These are phyloP conservation scores for Entamoeba invadens DNA, from an alignment of 208 protist genomes.

Conservation along the genomic window DNA sequence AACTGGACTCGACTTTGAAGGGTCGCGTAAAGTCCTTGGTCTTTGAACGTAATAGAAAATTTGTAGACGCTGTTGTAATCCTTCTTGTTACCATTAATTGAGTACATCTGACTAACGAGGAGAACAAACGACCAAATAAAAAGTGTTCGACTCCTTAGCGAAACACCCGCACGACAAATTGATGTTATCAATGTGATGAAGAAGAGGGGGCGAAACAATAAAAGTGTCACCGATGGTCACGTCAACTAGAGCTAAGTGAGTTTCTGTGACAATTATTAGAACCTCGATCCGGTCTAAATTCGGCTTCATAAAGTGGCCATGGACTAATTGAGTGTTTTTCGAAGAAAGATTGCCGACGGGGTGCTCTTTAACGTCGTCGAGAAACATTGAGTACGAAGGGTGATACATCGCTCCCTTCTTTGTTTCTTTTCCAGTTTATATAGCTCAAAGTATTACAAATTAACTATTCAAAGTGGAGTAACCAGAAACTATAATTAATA, in stretches of 20 bases:
- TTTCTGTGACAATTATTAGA: not conserved
- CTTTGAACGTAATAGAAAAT: not conserved
- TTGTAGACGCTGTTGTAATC: not conserved
- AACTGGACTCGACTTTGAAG: not conserved
- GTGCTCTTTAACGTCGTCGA: too few species aligned
- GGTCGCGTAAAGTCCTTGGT: not conserved
- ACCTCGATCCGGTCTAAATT: not conserved
- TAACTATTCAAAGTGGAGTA: too few species aligned
- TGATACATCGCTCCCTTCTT: too few species aligned
- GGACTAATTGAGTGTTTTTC: too few species aligned
- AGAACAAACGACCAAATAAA: not conserved
- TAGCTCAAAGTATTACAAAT: too few species aligned
- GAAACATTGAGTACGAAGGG: too few species aligned
- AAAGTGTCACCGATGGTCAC: not conserved
- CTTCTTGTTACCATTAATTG: not conserved
- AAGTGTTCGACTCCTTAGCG: not conserved
- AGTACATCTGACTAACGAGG: not conserved
- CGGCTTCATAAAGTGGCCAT: not conserved
- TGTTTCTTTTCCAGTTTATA: too few species aligned
- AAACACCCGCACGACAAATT: not conserved
- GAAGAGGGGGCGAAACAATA: not conserved
- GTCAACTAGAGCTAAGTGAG: not conserved
- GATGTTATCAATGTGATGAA: not conserved
- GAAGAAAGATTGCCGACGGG: too few species aligned
- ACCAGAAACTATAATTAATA: too few species aligned